These are phyloP conservation scores for Alternaria sp. DNA, from an alignment of 2,329 filamentous ascomycete species.

Conservation along the genomic window DNA sequence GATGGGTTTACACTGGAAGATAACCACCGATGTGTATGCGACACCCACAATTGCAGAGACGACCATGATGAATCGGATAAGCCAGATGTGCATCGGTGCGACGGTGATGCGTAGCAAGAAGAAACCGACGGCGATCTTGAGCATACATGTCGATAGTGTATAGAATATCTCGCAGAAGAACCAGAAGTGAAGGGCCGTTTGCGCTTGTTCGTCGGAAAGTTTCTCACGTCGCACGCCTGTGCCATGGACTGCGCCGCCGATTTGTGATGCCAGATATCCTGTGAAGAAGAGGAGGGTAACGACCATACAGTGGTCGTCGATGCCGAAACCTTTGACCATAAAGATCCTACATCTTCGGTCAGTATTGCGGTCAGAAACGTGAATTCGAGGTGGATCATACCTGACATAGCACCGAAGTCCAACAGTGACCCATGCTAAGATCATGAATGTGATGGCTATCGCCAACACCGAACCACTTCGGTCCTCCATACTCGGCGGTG, in stretches of 20 bases:
- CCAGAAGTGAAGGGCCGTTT: constrained; percentile 53
- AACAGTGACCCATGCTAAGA: constrained; percentile 51
- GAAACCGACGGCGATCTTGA: constrained; percentile 60
- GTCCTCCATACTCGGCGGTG: constrained; percentile 31
- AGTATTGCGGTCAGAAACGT: constrained; percentile 4
- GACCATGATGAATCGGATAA: constrained; percentile 57
- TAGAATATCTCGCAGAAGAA: constrained; percentile 64
- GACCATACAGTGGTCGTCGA: constrained; percentile 53
- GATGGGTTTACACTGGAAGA: constrained; percentile 62
- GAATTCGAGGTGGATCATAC: constrained; percentile 21
- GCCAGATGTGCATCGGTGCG: constrained; percentile 52
- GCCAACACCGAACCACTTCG: constrained; percentile 36
- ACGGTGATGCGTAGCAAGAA: constrained; percentile 62
- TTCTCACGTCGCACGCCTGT: constrained; percentile 46
- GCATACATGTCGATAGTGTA: constrained; percentile 56
- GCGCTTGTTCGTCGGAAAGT: constrained; percentile 37
- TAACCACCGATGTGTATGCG: constrained; percentile 59
- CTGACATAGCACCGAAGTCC: constrained; percentile 50
- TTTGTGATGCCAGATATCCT: constrained; percentile 37
- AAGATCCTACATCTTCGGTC: constrained; percentile 23
- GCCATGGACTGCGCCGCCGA: constrained; percentile 50
- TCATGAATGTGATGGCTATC: constrained; percentile 48
- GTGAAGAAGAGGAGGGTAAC: constrained; percentile 50
- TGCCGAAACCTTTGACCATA: constrained; percentile 51
- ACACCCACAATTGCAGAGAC: constrained; percentile 56